Evolutionary conservation across 1,284 basidiomycete genomes (phyloP), one percentile per base, ranked within the genome.

Genomic region (Melampsora americana): DNA sequence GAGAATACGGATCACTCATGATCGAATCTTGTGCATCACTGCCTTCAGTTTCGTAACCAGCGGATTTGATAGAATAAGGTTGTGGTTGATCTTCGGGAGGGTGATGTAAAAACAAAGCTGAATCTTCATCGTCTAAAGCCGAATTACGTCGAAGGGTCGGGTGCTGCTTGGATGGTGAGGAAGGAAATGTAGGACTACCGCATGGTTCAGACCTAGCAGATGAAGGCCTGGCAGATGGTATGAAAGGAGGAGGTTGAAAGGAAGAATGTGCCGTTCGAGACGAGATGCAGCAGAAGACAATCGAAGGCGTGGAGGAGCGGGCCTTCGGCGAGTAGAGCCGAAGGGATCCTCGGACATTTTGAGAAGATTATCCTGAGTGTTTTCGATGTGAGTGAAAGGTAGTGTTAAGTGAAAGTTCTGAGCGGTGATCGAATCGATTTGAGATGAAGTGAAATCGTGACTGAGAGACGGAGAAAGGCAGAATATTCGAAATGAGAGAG

Each of bases 261-360:
- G 42, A 23, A 16, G 71, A 56, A 5, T 62, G 66, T n/a, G 32
- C 30, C 28, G 68, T 23, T 12, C 30, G 62, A 60, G n/a, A n/a
- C n/a, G n/a, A n/a, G 44, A 32, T 11, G 62, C 18, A 12, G 71
- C 48, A 46, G 50, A 65, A 14, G 71, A 66, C n/a, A 74, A 50
- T 28, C 71, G 28, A 14, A 74, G 64, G 26, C 71, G 62, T 39
- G 71, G 71, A 9, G 71, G 71, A 20, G 42, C 46, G 30, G 71
- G 71, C 32, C 65, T 61, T 28, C 61, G 61, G 9, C 70, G 60
- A 62, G 61, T 65, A 2, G 70, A 65, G 28, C 61, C 61, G 46
- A 72, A 72, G 4, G 61, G 70, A 53, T 72, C 61, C 6, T 65
- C 70, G n/a, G 42, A 28, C 70, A 72, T 72, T 28, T 56, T 28